Evolutionary conservation across 1,284 basidiomycete species (phyloP).

Genomic region (Irpex lacteus): DNA sequence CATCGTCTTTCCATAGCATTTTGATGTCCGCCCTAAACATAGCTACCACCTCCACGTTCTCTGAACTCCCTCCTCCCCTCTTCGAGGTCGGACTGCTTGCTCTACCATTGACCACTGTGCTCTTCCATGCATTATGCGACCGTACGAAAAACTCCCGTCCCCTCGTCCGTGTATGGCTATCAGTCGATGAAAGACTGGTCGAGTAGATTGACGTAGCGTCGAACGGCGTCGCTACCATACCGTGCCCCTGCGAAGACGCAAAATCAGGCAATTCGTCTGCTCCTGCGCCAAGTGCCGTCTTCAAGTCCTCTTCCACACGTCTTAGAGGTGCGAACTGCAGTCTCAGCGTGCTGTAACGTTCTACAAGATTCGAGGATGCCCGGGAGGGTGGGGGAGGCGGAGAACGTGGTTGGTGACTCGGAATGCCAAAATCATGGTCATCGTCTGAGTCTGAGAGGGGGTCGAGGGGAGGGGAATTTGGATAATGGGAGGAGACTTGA

Average conservation of each 20-base stretch:
- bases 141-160: slow-evolving; percentile 30
- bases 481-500: slow-evolving; percentile 11
- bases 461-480: neutral
- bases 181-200: neutral
- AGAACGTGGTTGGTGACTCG: neutral
- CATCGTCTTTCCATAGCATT: slow-evolving; percentile 59
- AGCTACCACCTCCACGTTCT: slow-evolving; percentile 53
- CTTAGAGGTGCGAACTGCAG: slow-evolving; percentile 52
- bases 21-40: slow-evolving; percentile 63
- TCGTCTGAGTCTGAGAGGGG: slow-evolving; percentile 1
- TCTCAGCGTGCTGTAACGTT: slow-evolving; percentile 44
- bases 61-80: slow-evolving; percentile 29
- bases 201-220: slow-evolving; percentile 9
- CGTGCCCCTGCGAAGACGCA: slow-evolving; percentile 5
- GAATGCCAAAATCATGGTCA: slow-evolving; percentile 2
- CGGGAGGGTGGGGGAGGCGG: neutral
- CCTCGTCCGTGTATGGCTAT: slow-evolving; percentile 7
- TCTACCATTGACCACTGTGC: slow-evolving; percentile 11
- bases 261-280: slow-evolving; percentile 36
- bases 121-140: slow-evolving; percentile 26
- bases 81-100: neutral
- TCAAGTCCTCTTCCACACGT: slow-evolving; percentile 53
- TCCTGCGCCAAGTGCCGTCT: slow-evolving; percentile 45
- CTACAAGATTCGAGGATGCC: slow-evolving; percentile 31
- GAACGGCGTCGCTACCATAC: slow-evolving; percentile 22